Percentiles rank a stretch among this genome's conserved stretches.
Conservation (phyloP, 192 early-diverging fungal genomes). For the Linnemannia exigua region DNA sequence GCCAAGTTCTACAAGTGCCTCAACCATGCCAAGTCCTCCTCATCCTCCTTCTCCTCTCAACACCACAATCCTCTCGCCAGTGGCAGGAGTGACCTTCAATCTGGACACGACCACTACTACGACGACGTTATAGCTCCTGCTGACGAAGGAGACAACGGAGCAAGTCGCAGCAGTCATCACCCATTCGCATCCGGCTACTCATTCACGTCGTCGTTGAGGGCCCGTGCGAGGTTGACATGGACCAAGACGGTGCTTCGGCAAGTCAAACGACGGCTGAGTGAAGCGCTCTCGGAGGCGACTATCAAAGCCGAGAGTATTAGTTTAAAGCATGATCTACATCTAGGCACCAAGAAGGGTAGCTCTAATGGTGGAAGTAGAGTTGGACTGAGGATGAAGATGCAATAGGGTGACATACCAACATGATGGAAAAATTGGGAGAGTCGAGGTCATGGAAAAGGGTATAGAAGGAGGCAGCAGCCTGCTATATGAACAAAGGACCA, state of each 20-base stretch:
- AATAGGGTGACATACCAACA: too few relatives aligned
- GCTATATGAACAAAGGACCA: too few relatives aligned
- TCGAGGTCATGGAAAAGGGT: too few relatives aligned
- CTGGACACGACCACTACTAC: too few relatives aligned
- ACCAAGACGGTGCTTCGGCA: slow-evolving; percentile 40
- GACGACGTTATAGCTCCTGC: too few relatives aligned
- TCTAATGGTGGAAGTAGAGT: neutral
- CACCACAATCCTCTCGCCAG: neutral
- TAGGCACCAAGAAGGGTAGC: neutral
- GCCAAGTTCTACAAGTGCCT: slow-evolving; percentile 26
- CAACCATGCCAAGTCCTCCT: neutral
- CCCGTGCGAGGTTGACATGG: slow-evolving; percentile 12
- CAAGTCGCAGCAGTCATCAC: too few relatives aligned
- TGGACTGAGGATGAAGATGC: neutral
- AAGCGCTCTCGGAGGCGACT: slow-evolving; percentile 24
- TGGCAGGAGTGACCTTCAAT: too few relatives aligned
- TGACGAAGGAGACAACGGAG: too few relatives aligned
- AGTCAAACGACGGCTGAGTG: slow-evolving; percentile 31
- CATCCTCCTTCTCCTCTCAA: neutral
- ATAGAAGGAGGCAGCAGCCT: neutral
- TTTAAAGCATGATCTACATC: neutral
- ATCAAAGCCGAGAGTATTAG: slow-evolving; percentile 19
- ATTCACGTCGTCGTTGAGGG: slow-evolving; percentile 22
- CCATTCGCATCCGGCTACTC: slow-evolving; percentile 12
- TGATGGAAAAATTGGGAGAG: too few relatives aligned